Conservation (phyloP, 306 rosid genomes). For the Cicer bijugum region DNA sequence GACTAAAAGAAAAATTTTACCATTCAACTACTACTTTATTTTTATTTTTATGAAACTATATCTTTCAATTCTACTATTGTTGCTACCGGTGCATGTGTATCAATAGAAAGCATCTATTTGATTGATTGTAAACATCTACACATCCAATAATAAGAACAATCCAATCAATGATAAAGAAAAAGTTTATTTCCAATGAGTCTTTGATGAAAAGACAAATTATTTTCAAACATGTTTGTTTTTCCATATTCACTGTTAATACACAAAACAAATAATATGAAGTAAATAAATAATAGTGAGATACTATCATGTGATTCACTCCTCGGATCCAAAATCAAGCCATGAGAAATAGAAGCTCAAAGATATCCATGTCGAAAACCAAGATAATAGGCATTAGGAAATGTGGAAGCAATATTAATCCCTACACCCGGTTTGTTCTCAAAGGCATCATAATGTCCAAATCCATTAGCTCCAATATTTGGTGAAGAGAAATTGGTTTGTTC, state of each 20-base stretch:
- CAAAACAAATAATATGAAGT: background rate
- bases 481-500: slow-evolving; percentile 36
- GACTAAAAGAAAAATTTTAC: too few relatives aligned
- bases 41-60: too few relatives aligned
- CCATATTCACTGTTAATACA: slow-evolving; percentile 17
- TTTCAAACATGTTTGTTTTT: background rate
- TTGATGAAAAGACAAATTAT: slow-evolving; percentile 41
- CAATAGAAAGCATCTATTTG: too few relatives aligned
- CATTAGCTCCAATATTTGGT: slow-evolving; percentile 27
- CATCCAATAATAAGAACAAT: slow-evolving; percentile 7
- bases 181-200: slow-evolving; percentile 31
- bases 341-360: slow-evolving; percentile 43
- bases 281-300: slow-evolving; percentile 31
- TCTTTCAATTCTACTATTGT: too few relatives aligned
- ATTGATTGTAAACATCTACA: background rate
- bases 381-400: slow-evolving; percentile 45
- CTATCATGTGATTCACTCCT: slow-evolving; percentile 24
- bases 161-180: slow-evolving; percentile 1
- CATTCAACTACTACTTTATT: too few relatives aligned
- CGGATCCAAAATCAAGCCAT: slow-evolving; percentile 29
- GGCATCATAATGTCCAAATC: slow-evolving; percentile 33
- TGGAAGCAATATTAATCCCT: slow-evolving; percentile 33
- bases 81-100: too few relatives aligned
- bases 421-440: slow-evolving; percentile 40
- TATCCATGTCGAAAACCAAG: slow-evolving; percentile 48